Conservation (phyloP, 2,329 filamentous ascomycete genomes). For the Pestalotiopsis sp. region DNA sequence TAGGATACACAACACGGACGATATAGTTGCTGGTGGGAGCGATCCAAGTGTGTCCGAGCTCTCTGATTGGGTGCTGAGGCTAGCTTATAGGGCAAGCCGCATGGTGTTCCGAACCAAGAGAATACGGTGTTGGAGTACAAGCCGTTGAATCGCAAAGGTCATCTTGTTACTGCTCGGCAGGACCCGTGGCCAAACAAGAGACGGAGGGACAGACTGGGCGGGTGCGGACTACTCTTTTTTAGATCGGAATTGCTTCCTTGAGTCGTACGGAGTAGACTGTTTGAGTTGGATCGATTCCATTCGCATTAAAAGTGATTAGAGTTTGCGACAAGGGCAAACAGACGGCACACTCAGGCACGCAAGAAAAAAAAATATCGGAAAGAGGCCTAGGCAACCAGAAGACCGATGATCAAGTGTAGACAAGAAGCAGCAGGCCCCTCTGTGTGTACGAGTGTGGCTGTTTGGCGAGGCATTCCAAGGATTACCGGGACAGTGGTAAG, state of each 20-base stretch:
- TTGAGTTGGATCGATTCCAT: background rate
- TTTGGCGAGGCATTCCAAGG: background rate
- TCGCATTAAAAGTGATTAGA: background rate
- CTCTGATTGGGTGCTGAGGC: background rate
- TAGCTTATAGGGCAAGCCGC: background rate
- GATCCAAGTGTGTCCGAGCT: background rate
- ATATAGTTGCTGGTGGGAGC: background rate
- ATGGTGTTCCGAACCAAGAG: background rate
- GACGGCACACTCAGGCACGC: background rate
- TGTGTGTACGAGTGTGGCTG: background rate
- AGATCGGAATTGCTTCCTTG: background rate
- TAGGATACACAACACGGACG: background rate
- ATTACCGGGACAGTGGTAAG: conserved; percentile 6
- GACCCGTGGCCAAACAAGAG: background rate
- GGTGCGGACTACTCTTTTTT: background rate
- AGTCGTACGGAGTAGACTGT: background rate
- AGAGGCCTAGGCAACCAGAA: too few species aligned
- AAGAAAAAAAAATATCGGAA: too few species aligned
- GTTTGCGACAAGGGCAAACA: background rate
- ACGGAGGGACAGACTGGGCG: background rate
- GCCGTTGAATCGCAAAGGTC: background rate
- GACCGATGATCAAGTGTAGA: too few species aligned
- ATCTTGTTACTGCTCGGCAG: background rate
- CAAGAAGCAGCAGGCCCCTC: background rate
- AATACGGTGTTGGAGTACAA: background rate